Conservation (phyloP, 164 flowering plant species). For the Sextonia rubra region DNA sequence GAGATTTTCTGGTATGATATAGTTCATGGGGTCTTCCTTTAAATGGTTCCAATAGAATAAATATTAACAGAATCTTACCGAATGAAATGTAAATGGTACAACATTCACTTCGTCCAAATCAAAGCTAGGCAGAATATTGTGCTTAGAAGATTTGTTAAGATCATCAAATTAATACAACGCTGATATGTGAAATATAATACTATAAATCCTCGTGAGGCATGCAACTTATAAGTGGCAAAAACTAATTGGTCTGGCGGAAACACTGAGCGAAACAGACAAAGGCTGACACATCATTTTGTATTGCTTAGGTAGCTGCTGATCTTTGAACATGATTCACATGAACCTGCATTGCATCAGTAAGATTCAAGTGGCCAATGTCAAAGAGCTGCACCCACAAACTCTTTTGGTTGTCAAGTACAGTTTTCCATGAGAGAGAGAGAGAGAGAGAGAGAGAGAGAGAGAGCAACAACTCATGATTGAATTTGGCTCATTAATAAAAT, state of each 20-base stretch:
- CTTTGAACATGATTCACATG: background rate
- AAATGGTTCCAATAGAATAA: background rate
- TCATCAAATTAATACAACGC: background rate
- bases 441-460: too few species aligned
- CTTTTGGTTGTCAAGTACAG: background rate
- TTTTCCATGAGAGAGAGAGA: background rate
- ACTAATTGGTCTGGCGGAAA: background rate
- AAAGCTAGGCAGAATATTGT: constrained; percentile 1
- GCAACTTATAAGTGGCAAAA: background rate
- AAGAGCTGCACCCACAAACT: background rate
- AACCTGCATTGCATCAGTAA: constrained; percentile 1
- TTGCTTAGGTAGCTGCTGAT: background rate
- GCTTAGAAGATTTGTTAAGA: constrained; percentile 1
- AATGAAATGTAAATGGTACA: background rate
- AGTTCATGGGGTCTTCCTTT: background rate
- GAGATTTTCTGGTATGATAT: background rate
- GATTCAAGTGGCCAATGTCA: constrained; percentile 1
- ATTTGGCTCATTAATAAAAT: too few species aligned
- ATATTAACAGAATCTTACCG: background rate
- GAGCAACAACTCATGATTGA: too few species aligned
- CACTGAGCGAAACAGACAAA: background rate
- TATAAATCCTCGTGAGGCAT: background rate
- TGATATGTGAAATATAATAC: background rate
- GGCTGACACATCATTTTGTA: background rate
- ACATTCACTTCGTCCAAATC: constrained; percentile 2